These are phyloP conservation scores for Globisporangium acanthophoron DNA, from an alignment of 352 stramenopile species.

Conservation along the genomic window DNA sequence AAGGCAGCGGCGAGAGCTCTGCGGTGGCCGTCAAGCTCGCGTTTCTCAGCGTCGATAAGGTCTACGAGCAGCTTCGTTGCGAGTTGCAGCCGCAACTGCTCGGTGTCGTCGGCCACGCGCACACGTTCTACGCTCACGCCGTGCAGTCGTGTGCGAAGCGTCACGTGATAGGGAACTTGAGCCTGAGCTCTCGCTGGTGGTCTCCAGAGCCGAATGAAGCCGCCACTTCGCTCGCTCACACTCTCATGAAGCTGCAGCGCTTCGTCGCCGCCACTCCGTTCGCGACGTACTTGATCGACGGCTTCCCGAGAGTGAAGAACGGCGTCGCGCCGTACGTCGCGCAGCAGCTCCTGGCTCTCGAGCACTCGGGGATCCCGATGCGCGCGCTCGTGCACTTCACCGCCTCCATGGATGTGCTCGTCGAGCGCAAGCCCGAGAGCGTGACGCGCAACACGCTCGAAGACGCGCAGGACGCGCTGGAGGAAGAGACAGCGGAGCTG, in stretches of 20 bases:
- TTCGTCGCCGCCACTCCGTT: slow-evolving; percentile 21
- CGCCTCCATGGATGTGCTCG: slow-evolving; percentile 33
- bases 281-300: slow-evolving; percentile 29
- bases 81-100: slow-evolving; percentile 25
- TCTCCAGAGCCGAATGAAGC: neutral
- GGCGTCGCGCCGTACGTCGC: slow-evolving; percentile 30
- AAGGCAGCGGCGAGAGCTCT: no score
- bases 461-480: slow-evolving; percentile 38
- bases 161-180: neutral
- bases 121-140: slow-evolving; percentile 39
- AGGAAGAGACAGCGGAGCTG: slow-evolving; percentile 20
- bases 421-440: slow-evolving; percentile 23
- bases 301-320: slow-evolving; percentile 21
- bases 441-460: slow-evolving; percentile 31
- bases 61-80: slow-evolving; percentile 7
- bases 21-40: neutral
- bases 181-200: slow-evolving; percentile 1
- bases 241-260: slow-evolving; percentile 11
- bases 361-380: slow-evolving; percentile 20
- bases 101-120: slow-evolving; percentile 30
- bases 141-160: slow-evolving; percentile 8
- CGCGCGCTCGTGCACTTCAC: slow-evolving; percentile 30
- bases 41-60: slow-evolving; percentile 11
- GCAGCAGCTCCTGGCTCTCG: slow-evolving; percentile 42
- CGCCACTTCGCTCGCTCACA: neutral